Evolutionary conservation across 345 rosid genomes (phyloP), one percentile per base, ranked within the genome.

Genomic region (Eucalyptus regnans): DNA sequence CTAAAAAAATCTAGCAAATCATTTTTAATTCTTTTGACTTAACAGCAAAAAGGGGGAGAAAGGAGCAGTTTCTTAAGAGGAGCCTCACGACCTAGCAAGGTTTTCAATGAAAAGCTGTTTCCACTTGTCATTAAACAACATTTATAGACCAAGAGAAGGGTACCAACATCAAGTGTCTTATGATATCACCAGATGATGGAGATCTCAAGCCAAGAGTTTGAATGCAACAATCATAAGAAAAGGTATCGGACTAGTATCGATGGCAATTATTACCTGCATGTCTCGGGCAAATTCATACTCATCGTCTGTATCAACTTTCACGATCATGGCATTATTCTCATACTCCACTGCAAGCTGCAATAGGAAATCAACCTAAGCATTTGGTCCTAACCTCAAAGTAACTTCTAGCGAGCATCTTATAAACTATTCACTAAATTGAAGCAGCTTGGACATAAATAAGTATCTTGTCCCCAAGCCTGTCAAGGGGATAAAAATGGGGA

Each of bases 271-370:
- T 79, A 95, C 91, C 99, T 96, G 99, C 99, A 97, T 96, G 88
- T 95, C 97, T 41, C 93, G 93, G 9, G 99, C 98, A 92, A 97
- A 97, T 90, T 97, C 98, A 83, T 97, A 94, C 90, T 96, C 99
- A 62, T 96, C 95, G 86, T 97, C 98, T 7, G 98, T 96, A 89
- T 97, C 98, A 51, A 97, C 99, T 93, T 96, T 97, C 89, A 97
- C 94, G 71, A 97, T 96, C 88, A 95, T 90, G 49, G 96, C 97
- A 88, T 95, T 96, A 87, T 89, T 94, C 94, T 96, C 99, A 88
- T 95, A 95, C 93, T 95, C 98, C 89, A 96, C 99, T 4, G 98
- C 97, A 88, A 96, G 99, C 99, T 96, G 95, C 87, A 54, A 86
- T 33, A 54, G 68, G 43, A 43, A 60, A 86, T 86, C 49, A 31